Evolutionary conservation across 2,329 filamentous ascomycete genomes (phyloP).

Genomic region (Neofusicoccum parvum): DNA sequence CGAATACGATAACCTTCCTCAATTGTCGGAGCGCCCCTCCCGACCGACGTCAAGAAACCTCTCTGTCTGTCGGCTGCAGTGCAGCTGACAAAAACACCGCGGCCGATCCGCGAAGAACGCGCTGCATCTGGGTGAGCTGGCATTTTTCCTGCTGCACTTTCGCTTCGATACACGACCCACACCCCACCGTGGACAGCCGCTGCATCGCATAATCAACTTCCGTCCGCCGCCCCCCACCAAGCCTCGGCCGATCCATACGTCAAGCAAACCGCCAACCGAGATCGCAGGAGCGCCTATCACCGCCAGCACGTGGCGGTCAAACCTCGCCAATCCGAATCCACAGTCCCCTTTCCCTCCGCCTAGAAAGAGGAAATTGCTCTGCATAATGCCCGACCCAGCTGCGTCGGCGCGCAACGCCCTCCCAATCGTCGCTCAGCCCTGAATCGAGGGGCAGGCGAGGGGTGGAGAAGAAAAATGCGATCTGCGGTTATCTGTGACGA

Average conservation of each 20-base stretch:
- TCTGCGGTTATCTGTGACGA: constrained; percentile 10
- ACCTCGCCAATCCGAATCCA: not conserved
- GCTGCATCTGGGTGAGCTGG: too few species aligned
- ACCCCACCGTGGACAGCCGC: not conserved
- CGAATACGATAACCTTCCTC: constrained; percentile 15
- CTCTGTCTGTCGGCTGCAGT: not conserved
- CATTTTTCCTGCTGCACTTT: too few species aligned
- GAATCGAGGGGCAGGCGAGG: not conserved
- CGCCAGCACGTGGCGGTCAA: not conserved
- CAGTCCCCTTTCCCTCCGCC: not conserved
- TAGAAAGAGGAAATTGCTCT: constrained; percentile 1
- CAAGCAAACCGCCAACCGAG: not conserved
- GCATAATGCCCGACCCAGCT: not conserved
- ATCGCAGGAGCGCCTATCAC: constrained; percentile 12
- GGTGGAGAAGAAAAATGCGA: not conserved
- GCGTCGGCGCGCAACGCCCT: not conserved
- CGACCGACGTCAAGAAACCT: not conserved
- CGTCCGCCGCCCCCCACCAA: not conserved
- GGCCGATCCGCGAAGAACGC: too few species aligned
- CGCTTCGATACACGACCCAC: not conserved
- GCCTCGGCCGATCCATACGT: not conserved
- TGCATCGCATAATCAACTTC: too few species aligned
- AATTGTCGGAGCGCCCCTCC: not conserved
- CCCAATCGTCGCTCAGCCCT: not conserved
- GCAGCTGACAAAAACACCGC: not conserved